A percentile compares a stretch with the other conserved stretches of the same genome.
phyloP scores from a whole-genome alignment of 495 filamentous ascomycete genomes.

The Tuber melanosporum region DNA sequence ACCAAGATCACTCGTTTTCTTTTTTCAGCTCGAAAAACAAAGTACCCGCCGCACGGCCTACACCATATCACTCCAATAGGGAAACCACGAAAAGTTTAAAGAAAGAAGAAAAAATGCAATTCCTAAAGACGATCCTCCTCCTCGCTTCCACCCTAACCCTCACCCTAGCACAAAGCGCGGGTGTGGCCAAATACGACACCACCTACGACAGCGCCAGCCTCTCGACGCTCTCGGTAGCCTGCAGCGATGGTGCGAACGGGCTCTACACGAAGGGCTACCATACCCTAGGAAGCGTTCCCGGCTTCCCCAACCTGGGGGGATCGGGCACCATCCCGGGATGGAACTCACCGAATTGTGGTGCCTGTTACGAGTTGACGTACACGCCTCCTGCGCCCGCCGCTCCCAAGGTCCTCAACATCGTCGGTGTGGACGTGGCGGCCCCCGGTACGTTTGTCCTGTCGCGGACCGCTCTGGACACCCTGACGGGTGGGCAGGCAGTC shows the following conservation, averaged over 20 bases:
- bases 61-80: not conserved
- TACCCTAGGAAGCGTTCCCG: conserved; percentile 39
- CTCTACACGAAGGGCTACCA: conserved; percentile 52
- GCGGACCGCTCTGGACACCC: conserved; percentile 54
- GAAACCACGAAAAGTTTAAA: not conserved
- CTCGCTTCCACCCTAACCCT: conserved; percentile 41
- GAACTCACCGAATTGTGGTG: conserved; percentile 57
- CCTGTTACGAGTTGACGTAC: conserved; percentile 61
- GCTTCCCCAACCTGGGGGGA: conserved; percentile 60
- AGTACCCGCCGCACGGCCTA: not conserved
- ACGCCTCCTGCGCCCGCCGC: conserved; percentile 39
- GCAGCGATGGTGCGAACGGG: conserved; percentile 56
- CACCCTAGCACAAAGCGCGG: conserved; percentile 24
- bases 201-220: conserved; percentile 52
- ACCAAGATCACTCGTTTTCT: not conserved
- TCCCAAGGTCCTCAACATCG: conserved; percentile 54
- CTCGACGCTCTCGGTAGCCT: conserved; percentile 48
- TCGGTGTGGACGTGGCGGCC: conserved; percentile 59
- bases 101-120: conserved; percentile 45
- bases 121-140: conserved; percentile 47
- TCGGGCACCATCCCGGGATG: conserved; percentile 54
- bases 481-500: conserved; percentile 56
- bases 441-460: conserved; percentile 51
- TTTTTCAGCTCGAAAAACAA: not conserved
- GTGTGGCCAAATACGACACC: conserved; percentile 52